Evolutionary conservation across 257 asterid genomes (phyloP), one percentile per base, ranked within the genome.

Genomic region (Ballota nigra): DNA sequence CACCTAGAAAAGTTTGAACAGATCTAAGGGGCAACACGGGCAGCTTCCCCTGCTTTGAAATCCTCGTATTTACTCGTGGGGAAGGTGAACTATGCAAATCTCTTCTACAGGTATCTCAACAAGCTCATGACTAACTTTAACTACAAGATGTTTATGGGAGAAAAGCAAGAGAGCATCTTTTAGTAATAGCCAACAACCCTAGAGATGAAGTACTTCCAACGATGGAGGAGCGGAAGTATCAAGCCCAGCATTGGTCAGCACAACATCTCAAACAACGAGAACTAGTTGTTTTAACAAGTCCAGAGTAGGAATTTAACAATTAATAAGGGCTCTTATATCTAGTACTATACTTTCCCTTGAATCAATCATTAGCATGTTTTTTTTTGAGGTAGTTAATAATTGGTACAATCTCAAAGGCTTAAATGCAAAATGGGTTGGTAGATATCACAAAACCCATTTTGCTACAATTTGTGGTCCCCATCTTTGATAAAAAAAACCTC

Each of bases 181-280:
- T 0, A 96, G 86, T 75, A 95, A 52, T 34, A 95, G 91, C 99
- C 99, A 92, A 81, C 97, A 88, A 61, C 98, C 99, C 70, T 83
- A 80, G 73, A 92, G 86, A 83, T 95, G 98, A 66, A 95, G 82
- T 53, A 82, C 81, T 77, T 68, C 75, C 77, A 95, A 68, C n/a
- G 78, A 66, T 43, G 86, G 70, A 13, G 94, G 91, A 28, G 97
- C 36, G 40, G 89, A 89, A 20, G 52, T 58, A 49, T 75, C 49
- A 19, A 94, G 83, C 61, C 95, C 98, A 1, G 83, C 51, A 83
- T 81, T 68, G 5, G 91, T 86, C 73, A 92, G 77, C 67, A 92
- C 85, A 31, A 86, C 89, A 79, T 88, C 91, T 53, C 84, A 80
- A 60, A 89, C 41, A 47, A 87, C 81, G 3, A 95, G 92, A 61